phyloP scores from a whole-genome alignment of 495 filamentous ascomycete genomes.

The Xanthoparmelia taractica region DNA sequence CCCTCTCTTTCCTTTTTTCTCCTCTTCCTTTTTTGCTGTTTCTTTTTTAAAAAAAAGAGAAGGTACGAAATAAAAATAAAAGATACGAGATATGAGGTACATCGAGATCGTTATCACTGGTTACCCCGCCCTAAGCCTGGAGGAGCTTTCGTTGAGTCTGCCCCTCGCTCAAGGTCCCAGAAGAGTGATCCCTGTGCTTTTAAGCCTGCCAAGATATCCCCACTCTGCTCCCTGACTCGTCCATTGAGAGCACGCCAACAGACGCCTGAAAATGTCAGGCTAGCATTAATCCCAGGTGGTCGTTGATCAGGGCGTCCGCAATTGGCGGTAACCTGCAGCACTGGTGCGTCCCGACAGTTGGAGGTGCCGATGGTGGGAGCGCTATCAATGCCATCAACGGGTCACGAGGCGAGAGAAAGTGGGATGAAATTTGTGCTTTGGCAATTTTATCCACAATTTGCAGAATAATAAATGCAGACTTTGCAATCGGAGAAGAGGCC shows the following conservation, averaged over 20 bases:
- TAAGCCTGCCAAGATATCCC: slow-evolving; percentile 4
- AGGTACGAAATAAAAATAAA: background rate
- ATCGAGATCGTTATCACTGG: slow-evolving; percentile 2
- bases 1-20: too few species aligned
- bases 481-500: background rate
- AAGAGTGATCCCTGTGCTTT: slow-evolving; percentile 3
- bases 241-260: slow-evolving; percentile 9
- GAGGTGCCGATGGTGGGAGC: slow-evolving; percentile 10
- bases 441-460: background rate
- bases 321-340: slow-evolving; percentile 12
- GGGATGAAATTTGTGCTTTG: background rate
- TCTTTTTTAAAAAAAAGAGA: background rate
- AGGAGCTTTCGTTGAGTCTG: background rate
- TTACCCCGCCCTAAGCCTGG: slow-evolving; percentile 7
- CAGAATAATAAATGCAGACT: background rate
- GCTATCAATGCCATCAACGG: slow-evolving; percentile 7
- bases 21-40: background rate
- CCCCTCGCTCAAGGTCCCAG: slow-evolving; percentile 12
- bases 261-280: slow-evolving; percentile 12
- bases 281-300: slow-evolving; percentile 3
- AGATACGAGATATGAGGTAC: background rate
- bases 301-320: background rate
- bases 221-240: slow-evolving; percentile 17
- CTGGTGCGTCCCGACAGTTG: slow-evolving; percentile 17
- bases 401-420: slow-evolving; percentile 11